Percentiles rank a stretch among this genome's conserved stretches.
These are phyloP conservation scores for Drechslerella coelobrocha DNA, from an alignment of 2,329 filamentous ascomycete species.

Conservation along the genomic window DNA sequence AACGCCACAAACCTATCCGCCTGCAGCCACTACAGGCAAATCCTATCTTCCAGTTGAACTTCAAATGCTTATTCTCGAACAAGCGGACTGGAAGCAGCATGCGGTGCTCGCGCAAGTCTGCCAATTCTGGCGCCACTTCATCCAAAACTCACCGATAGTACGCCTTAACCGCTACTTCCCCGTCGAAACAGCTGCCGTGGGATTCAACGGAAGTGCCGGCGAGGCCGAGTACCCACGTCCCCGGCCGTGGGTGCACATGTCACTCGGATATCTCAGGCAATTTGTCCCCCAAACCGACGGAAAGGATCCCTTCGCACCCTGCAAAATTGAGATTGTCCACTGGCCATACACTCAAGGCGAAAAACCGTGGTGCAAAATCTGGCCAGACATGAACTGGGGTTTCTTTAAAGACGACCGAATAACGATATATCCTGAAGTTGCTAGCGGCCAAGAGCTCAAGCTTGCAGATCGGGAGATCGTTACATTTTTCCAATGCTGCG, in stretches of 20 bases:
- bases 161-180: slow-evolving; percentile 34
- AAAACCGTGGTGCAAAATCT: slow-evolving; percentile 12
- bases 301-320: not conserved
- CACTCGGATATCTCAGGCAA: slow-evolving; percentile 21
- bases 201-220: slow-evolving; percentile 24
- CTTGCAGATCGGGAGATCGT: slow-evolving; percentile 26
- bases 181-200: slow-evolving; percentile 11
- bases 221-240: slow-evolving; percentile 22
- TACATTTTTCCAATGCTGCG: slow-evolving; percentile 12
- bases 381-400: slow-evolving; percentile 26
- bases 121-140: slow-evolving; percentile 31
- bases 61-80: slow-evolving; percentile 23
- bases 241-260: slow-evolving; percentile 27
- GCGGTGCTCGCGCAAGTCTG: slow-evolving; percentile 25
- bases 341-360: not conserved
- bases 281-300: slow-evolving; percentile 1
- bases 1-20: too few species aligned
- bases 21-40: not conserved
- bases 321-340: slow-evolving; percentile 14
- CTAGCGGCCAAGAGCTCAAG: not conserved
- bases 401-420: slow-evolving; percentile 28
- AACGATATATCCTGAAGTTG: slow-evolving; percentile 18
- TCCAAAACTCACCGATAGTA: slow-evolving; percentile 9
- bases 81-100: slow-evolving; percentile 24
- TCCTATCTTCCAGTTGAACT: slow-evolving; percentile 16